Evolutionary conservation across 306 rosid species (phyloP).

Genomic region (Castanopsis chinensis): DNA sequence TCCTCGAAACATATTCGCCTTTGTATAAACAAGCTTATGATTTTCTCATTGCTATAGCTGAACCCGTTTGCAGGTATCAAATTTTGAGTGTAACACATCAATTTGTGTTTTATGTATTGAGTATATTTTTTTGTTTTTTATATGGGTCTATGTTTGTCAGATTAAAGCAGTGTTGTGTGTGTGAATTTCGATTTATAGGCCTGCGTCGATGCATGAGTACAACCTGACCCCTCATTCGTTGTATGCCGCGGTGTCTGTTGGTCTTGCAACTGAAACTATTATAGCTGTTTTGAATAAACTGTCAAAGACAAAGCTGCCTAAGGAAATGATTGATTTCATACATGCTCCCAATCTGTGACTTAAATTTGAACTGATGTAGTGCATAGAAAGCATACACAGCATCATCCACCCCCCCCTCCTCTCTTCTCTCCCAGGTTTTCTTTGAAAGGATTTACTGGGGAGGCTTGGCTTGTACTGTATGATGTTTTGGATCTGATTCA

Average conservation of each 20-base stretch:
- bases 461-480: background rate
- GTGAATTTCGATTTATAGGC: conserved; percentile 48
- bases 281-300: conserved; percentile 74
- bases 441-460: background rate
- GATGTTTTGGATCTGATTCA: background rate
- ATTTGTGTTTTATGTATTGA: background rate
- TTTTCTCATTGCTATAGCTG: conserved; percentile 90
- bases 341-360: conserved; percentile 30
- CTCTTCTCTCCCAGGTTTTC: background rate
- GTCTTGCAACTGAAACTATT: conserved; percentile 84
- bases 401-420: background rate
- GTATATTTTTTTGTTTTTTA: too few relatives aligned
- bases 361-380: background rate
- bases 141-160: background rate
- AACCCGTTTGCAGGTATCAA: conserved; percentile 89
- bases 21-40: conserved; percentile 94
- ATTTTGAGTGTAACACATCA: background rate
- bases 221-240: conserved; percentile 91
- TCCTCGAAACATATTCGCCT: conserved; percentile 92
- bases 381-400: background rate
- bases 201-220: conserved; percentile 94
- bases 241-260: conserved; percentile 96
- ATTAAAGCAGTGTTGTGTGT: conserved; percentile 5
- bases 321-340: conserved; percentile 85
- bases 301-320: conserved; percentile 94